Conservation (phyloP, 768 basidiomycete species). For the Rhizopogon roseolus region DNA sequence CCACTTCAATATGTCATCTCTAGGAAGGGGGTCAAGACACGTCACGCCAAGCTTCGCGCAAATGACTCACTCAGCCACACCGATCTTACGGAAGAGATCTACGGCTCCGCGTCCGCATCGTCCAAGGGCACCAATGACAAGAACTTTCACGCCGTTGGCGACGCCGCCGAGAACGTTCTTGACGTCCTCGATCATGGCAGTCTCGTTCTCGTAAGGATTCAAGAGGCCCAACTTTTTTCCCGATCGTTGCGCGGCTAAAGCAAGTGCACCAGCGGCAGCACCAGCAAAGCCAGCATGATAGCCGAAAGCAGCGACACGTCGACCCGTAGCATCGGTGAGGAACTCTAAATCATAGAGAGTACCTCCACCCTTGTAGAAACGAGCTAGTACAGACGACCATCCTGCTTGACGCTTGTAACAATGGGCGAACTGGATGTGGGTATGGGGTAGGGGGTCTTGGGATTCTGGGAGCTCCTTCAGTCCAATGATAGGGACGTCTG, state of each 20-base stretch:
- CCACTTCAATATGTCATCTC: conserved; percentile 95
- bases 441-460: conserved; percentile 79
- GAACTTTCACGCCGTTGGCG: conserved; percentile 72
- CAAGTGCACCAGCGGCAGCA: conserved; percentile 86
- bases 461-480: conserved; percentile 94
- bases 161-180: conserved; percentile 59
- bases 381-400: conserved; percentile 80
- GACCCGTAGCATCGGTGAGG: conserved; percentile 74
- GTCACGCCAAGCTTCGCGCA: not conserved
- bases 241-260: conserved; percentile 60
- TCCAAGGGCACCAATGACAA: conserved; percentile 95
- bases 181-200: conserved; percentile 76
- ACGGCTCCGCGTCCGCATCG: conserved; percentile 94
- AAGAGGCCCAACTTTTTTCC: conserved; percentile 61
- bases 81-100: conserved; percentile 92
- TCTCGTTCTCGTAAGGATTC: conserved; percentile 80
- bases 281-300: conserved; percentile 99
- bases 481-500: conserved; percentile 77
- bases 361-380: conserved; percentile 81
- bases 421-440: conserved; percentile 97
- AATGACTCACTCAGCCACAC: conserved; percentile 79
- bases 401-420: conserved; percentile 96
- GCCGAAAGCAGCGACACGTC: conserved; percentile 96
- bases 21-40: conserved; percentile 26
- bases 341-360: conserved; percentile 96